Conservation (phyloP, 345 rosid genomes). For the Moringa oleifera region DNA sequence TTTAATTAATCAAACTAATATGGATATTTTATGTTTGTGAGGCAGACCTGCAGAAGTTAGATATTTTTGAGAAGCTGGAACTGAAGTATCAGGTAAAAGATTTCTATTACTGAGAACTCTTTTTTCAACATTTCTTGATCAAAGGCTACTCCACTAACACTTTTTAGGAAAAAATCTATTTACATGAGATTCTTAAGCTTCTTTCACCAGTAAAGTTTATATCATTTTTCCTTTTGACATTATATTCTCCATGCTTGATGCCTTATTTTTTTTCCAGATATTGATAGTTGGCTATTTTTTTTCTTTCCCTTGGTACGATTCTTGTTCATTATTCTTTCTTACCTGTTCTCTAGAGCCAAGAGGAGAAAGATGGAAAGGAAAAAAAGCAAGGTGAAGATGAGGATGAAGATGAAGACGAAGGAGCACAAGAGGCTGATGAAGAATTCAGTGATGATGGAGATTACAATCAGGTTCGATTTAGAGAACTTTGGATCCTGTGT, state of each 20-base stretch:
- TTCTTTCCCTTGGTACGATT: not conserved
- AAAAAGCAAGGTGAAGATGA: slow-evolving; percentile 32
- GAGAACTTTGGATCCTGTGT: not conserved
- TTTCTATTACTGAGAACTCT: not conserved
- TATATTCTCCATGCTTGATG: not conserved
- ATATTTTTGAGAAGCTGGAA: slow-evolving; percentile 42
- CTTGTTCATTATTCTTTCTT: not conserved
- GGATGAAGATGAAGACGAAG: slow-evolving; percentile 28
- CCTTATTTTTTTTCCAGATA: not conserved
- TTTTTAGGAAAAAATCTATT: not conserved
- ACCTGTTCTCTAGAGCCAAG: slow-evolving; percentile 23
- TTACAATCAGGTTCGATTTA: slow-evolving; percentile 38
- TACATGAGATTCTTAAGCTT: not conserved
- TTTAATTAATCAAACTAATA: not conserved
- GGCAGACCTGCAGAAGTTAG: slow-evolving; percentile 29
- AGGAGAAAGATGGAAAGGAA: slow-evolving; percentile 26
- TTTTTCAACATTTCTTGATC: not conserved
- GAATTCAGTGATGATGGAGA: slow-evolving; percentile 40
- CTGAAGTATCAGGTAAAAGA: slow-evolving; percentile 30
- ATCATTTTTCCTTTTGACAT: not conserved
- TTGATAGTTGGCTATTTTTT: not conserved
- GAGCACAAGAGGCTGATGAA: slow-evolving; percentile 26
- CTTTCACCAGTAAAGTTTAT: not conserved
- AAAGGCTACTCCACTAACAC: not conserved
- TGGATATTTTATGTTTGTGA: not conserved